Evolutionary conservation across 1,139 yeast genomes (phyloP).

Genomic region (Insectozyma bohioensis): DNA sequence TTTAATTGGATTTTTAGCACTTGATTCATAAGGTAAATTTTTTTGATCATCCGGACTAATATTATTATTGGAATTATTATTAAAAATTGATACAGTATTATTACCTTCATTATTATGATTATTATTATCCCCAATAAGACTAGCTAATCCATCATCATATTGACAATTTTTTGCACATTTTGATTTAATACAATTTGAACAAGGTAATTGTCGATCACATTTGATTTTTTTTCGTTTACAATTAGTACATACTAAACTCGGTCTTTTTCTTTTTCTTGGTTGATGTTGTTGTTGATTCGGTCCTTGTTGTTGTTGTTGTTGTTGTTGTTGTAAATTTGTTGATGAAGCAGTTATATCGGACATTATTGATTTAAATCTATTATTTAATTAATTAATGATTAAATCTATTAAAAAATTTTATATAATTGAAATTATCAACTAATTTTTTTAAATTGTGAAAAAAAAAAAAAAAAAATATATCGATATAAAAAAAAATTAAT

Average conservation of each 20-base stretch:
- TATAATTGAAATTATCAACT: too few relatives aligned
- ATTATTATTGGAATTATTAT: too few relatives aligned
- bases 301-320: neutral
- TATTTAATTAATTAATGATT: too few relatives aligned
- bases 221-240: constrained; percentile 37
- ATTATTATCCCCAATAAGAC: too few relatives aligned
- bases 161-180: constrained; percentile 23
- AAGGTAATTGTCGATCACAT: constrained; percentile 39
- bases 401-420: too few relatives aligned
- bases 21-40: constrained; percentile 25
- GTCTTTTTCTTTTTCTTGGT: constrained; percentile 27
- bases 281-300: neutral
- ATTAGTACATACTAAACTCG: constrained; percentile 35
- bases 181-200: constrained; percentile 33
- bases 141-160: constrained; percentile 23
- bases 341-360: too few relatives aligned
- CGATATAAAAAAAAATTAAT: too few relatives aligned
- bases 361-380: too few relatives aligned
- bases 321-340: neutral
- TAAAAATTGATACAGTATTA: neutral
- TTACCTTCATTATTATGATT: neutral
- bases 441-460: too few relatives aligned
- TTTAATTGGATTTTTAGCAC: constrained; percentile 27
- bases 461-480: too few relatives aligned
- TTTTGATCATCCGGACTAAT: too few relatives aligned